Base-by-base conservation (phyloP, 768 basidiomycete genomes). In the Rhizopogon sp. region DNA sequence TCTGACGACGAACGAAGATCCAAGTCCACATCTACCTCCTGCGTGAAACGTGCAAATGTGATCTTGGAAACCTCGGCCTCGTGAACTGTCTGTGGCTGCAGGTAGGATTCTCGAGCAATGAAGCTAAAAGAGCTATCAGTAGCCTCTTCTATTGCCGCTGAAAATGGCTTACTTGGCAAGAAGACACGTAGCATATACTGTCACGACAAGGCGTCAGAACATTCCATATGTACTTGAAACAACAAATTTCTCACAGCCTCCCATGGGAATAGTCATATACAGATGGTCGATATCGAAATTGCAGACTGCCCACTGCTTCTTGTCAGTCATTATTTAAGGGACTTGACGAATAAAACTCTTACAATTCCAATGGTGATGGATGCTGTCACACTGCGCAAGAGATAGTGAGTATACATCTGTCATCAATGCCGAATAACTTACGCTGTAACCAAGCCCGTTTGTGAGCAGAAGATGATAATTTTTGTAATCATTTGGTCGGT, bases 391-490 rank as follows among this genome's bases (percentile, higher is more conserved):
- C 67, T 70, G 13, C 5, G 25, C 7, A 5, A 25, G 29, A 0
- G 45, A 22, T 3, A 6, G 39, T 60, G 1, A 66, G 14, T 1
- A 20, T 1, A 35, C 6, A 28, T 1, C 37, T 40, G 5, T 9
- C 17, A 22, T 22, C 6, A 49, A 40, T 51, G 13, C 2, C 50
- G 46, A 43, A 8, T 1, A 17, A 46, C 46, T 53, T 46, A 57
- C 67, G 64, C 45, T 9, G 69, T 68, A 39, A 67, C 52, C 1
- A 65, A 31, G 6, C 67, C 67, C 58, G 69, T 68, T 20, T 68
- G 69, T 17, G 62, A 56, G 10, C 29, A 57, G 54, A 68, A 63
- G 2, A 9, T 64, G 49, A 33, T 42, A 0, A 68, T 43, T 17
- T 25, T 65, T 35, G 52, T 29, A 37, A 70, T 39, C 39, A 61